These are phyloP conservation scores for Sarocladiaceae sp. DNA, from an alignment of 2,329 filamentous ascomycete genomes.

Conservation along the genomic window DNA sequence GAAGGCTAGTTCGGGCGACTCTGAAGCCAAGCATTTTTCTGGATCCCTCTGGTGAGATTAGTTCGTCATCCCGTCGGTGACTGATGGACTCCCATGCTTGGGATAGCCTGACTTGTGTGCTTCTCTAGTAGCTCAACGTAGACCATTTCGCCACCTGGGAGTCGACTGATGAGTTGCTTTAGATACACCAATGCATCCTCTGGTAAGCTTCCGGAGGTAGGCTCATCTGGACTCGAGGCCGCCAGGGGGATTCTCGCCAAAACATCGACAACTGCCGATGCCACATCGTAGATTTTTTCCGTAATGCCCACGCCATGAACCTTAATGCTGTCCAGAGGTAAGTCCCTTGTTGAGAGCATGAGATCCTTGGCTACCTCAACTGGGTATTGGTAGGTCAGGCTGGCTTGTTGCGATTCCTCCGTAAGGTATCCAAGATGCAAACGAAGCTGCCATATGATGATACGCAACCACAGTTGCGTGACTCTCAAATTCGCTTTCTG, in stretches of 20 bases:
- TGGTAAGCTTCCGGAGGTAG: constrained; percentile 21
- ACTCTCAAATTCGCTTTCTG: constrained; percentile 40
- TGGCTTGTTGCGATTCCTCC: constrained; percentile 24
- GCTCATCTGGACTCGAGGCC: constrained; percentile 20
- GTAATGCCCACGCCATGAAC: constrained; percentile 42
- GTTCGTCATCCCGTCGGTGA: constrained; percentile 5
- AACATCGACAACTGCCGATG: constrained; percentile 39
- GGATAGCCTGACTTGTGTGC: constrained; percentile 32
- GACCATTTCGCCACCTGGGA: constrained; percentile 32
- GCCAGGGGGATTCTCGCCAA: constrained; percentile 34
- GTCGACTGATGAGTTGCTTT: constrained; percentile 28
- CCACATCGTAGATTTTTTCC: constrained; percentile 42
- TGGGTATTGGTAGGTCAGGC: constrained; percentile 38
- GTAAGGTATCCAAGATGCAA: constrained; percentile 37
- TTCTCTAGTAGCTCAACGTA: constrained; percentile 36
- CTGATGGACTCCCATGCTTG: constrained; percentile 16
- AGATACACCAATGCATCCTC: constrained; percentile 35
- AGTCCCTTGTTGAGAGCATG: constrained; percentile 31
- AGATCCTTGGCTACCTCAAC: constrained; percentile 37
- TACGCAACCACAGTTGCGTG: constrained; percentile 40
- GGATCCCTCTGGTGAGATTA: too few species aligned
- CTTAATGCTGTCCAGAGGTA: constrained; percentile 33
- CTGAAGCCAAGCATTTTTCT: too few species aligned
- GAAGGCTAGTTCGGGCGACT: too few species aligned
- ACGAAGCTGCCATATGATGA: constrained; percentile 41